Evolutionary conservation across 2,329 filamentous ascomycete species (phyloP).

Genomic region (Neopestalotiopsis sp.): DNA sequence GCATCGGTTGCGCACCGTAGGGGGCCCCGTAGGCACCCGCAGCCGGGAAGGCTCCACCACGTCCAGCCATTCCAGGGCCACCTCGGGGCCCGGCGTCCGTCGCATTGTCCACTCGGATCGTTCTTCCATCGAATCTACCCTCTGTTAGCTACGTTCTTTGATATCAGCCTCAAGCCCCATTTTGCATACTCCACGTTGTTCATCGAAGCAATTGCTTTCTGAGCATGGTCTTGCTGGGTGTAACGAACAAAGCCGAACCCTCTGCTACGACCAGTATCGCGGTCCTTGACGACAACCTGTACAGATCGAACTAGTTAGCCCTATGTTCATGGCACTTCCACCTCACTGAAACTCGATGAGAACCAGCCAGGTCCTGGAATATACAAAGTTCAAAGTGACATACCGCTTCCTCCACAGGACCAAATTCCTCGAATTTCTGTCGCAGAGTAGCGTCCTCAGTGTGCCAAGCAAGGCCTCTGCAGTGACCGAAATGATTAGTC

Average conservation of each 20-base stretch:
- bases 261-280: slow-evolving; percentile 93
- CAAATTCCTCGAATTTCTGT: slow-evolving; percentile 91
- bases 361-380: neutral
- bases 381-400: slow-evolving; percentile 46
- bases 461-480: slow-evolving; percentile 96
- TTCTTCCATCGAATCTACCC: slow-evolving; percentile 86
- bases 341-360: neutral
- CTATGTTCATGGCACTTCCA: neutral
- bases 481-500: slow-evolving; percentile 23
- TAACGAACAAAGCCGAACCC: slow-evolving; percentile 98
- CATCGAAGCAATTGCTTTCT: slow-evolving; percentile 78
- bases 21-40: slow-evolving; percentile 39
- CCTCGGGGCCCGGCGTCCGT: slow-evolving; percentile 76
- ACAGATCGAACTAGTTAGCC: neutral
- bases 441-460: slow-evolving; percentile 89
- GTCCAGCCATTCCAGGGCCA: slow-evolving; percentile 51
- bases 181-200: slow-evolving; percentile 84
- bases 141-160: slow-evolving; percentile 4
- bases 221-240: slow-evolving; percentile 75
- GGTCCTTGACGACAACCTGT: slow-evolving; percentile 96
- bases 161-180: neutral
- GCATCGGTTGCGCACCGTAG: slow-evolving; percentile 41
- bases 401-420: slow-evolving; percentile 93
- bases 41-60: slow-evolving; percentile 39
- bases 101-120: slow-evolving; percentile 94